Conservation (phyloP, 371 early-diverging fungal species). For the Apophysomyces variabilis region DNA sequence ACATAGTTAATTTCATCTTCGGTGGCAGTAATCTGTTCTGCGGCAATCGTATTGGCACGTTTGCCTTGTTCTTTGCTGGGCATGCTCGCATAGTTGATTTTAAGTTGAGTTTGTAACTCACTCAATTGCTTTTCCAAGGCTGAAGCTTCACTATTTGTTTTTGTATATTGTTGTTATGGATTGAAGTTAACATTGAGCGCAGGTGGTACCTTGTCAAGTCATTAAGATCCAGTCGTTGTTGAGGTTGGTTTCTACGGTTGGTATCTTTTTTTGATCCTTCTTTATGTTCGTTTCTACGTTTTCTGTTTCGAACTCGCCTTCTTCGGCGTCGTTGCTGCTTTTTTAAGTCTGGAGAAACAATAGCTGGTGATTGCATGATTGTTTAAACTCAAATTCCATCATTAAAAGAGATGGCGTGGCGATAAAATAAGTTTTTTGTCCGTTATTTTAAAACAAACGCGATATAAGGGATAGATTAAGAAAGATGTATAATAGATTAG, state of each 20-base stretch:
- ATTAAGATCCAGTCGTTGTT: constrained; percentile 17
- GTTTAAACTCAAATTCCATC: constrained; percentile 28
- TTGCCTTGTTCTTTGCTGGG: constrained; percentile 45
- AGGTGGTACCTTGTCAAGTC: constrained; percentile 33
- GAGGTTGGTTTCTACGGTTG: not conserved
- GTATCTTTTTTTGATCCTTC: constrained; percentile 10
- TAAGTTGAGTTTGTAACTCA: constrained; percentile 48
- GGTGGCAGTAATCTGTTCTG: constrained; percentile 45
- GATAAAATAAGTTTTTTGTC: not conserved
- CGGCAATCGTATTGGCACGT: constrained; percentile 34
- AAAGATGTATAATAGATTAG: not conserved
- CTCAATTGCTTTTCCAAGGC: constrained; percentile 53
- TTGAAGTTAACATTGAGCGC: not conserved
- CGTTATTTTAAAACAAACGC: constrained; percentile 1
- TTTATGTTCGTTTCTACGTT: constrained; percentile 18
- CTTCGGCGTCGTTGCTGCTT: constrained; percentile 32
- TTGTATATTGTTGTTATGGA: not conserved
- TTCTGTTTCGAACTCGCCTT: constrained; percentile 36
- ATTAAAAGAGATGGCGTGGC: constrained; percentile 12
- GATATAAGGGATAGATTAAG: not conserved
- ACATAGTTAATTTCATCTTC: constrained; percentile 55
- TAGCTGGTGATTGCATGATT: constrained; percentile 24
- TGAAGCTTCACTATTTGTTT: constrained; percentile 44
- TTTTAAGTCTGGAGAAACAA: constrained; percentile 35
- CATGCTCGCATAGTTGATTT: constrained; percentile 40